These are phyloP conservation scores for Kluyveromyces sp. DNA, from an alignment of 1,139 yeast species.

Conservation along the genomic window DNA sequence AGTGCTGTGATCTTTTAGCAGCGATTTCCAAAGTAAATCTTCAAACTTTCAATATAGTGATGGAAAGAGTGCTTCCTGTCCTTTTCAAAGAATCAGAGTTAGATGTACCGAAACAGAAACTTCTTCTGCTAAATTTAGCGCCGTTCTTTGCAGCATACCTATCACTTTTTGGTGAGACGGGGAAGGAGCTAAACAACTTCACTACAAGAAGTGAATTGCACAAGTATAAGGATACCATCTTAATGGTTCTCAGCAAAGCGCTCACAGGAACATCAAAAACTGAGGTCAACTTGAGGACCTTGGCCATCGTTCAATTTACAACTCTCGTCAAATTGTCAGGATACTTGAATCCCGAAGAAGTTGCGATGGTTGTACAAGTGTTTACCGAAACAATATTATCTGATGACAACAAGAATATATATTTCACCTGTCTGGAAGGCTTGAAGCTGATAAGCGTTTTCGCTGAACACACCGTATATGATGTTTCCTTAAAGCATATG, in stretches of 20 bases:
- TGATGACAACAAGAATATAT: slow-evolving; percentile 37
- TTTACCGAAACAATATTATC: slow-evolving; percentile 56
- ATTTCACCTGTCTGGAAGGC: slow-evolving; percentile 43
- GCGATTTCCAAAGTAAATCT: slow-evolving; percentile 44
- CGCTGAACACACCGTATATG: slow-evolving; percentile 44
- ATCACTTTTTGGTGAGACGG: slow-evolving; percentile 30
- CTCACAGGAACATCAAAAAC: slow-evolving; percentile 58
- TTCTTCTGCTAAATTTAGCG: slow-evolving; percentile 53
- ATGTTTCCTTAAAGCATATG: slow-evolving; percentile 54
- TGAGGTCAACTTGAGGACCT: slow-evolving; percentile 62
- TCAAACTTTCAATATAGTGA: slow-evolving; percentile 42
- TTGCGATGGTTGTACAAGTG: slow-evolving; percentile 57
- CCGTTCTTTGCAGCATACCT: slow-evolving; percentile 44
- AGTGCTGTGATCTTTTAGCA: slow-evolving; percentile 53
- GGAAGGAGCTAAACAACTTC: slow-evolving; percentile 11
- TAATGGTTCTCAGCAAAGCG: slow-evolving; percentile 58
- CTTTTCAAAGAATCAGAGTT: slow-evolving; percentile 32
- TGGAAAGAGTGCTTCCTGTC: slow-evolving; percentile 35
- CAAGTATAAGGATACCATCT: slow-evolving; percentile 54
- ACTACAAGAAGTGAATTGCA: slow-evolving; percentile 32
- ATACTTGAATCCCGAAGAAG: slow-evolving; percentile 48
- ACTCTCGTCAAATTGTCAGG: slow-evolving; percentile 43
- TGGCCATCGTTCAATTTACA: slow-evolving; percentile 59
- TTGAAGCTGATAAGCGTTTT: slow-evolving; percentile 40
- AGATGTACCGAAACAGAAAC: slow-evolving; percentile 49